A percentile compares a stretch with the other conserved stretches of the same genome.
Evolutionary conservation across 495 filamentous ascomycete genomes (phyloP).

Genomic region (Bacidia rubella): DNA sequence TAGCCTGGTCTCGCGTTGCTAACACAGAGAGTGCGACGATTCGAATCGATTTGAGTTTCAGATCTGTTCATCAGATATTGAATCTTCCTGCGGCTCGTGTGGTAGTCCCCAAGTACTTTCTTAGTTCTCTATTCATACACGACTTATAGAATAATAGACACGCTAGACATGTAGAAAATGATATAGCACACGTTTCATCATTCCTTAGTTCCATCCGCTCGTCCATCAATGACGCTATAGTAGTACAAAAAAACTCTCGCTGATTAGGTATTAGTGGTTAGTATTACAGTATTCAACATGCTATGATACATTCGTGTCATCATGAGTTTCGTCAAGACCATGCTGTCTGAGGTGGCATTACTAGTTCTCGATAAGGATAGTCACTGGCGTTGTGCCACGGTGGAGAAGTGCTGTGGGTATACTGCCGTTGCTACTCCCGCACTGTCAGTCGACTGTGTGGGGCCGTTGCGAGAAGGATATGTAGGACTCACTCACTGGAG

Average conservation of each 20-base stretch:
- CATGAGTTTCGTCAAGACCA: slow-evolving; percentile 5
- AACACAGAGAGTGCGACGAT: no score
- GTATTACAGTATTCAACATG: neutral
- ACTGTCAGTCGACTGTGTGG: neutral
- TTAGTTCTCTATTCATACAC: neutral
- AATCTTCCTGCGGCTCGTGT: neutral
- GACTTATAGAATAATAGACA: neutral
- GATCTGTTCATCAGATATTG: neutral
- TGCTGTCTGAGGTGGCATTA: slow-evolving; percentile 4
- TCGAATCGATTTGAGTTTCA: no score
- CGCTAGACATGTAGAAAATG: neutral
- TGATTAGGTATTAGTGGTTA: neutral
- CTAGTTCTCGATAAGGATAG: slow-evolving; percentile 7
- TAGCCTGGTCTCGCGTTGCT: no score
- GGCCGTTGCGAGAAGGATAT: neutral
- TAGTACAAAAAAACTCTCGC: neutral
- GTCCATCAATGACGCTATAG: neutral
- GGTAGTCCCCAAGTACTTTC: neutral
- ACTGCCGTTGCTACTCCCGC: slow-evolving; percentile 6
- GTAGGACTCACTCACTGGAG: slow-evolving; percentile 6
- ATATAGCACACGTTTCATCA: neutral
- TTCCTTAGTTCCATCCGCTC: neutral
- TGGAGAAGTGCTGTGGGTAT: slow-evolving; percentile 6
- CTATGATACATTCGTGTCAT: slow-evolving; percentile 3
- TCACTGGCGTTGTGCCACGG: slow-evolving; percentile 5